Evolutionary conservation across 352 stramenopile genomes (phyloP).

Genomic region (Pythium insidiosum): DNA sequence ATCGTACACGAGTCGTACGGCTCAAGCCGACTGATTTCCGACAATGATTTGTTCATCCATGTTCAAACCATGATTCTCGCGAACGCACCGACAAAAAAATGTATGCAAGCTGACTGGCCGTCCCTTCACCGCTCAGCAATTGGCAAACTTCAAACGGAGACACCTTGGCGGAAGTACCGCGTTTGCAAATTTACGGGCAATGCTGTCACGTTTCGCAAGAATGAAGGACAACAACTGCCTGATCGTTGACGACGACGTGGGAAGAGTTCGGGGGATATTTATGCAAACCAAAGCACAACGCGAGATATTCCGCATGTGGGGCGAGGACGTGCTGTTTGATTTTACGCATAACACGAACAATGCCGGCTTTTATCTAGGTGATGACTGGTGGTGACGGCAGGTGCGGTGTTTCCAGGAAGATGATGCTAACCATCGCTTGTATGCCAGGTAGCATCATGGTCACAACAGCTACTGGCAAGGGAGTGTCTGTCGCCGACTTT

Average conservation of each 20-base stretch:
- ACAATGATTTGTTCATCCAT: no score
- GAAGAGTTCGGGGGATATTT: constrained; percentile 1
- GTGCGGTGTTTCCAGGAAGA: neutral
- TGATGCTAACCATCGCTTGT: neutral
- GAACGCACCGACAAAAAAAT: no score
- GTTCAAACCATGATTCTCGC: no score
- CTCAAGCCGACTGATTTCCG: no score
- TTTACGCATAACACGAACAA: constrained; percentile 23
- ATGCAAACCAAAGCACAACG: constrained; percentile 8
- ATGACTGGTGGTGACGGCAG: neutral
- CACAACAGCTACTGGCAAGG: constrained; percentile 8
- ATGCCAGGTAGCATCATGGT: constrained; percentile 11
- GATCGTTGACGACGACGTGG: constrained; percentile 1
- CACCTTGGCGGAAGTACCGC: no score
- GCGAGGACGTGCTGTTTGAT: constrained; percentile 12
- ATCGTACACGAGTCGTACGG: no score
- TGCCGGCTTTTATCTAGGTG: constrained; percentile 12
- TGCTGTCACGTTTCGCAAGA: neutral
- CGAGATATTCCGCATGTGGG: constrained; percentile 7
- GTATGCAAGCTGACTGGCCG: no score
- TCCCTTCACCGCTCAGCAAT: no score
- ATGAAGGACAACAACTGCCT: neutral
- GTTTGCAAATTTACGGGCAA: no score
- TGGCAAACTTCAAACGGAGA: no score
- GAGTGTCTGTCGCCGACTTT: constrained; percentile 16